A percentile compares a stretch with the other conserved stretches of the same genome.
Conservation (phyloP, 1,284 basidiomycete species). For the Coniferiporia weirii region DNA sequence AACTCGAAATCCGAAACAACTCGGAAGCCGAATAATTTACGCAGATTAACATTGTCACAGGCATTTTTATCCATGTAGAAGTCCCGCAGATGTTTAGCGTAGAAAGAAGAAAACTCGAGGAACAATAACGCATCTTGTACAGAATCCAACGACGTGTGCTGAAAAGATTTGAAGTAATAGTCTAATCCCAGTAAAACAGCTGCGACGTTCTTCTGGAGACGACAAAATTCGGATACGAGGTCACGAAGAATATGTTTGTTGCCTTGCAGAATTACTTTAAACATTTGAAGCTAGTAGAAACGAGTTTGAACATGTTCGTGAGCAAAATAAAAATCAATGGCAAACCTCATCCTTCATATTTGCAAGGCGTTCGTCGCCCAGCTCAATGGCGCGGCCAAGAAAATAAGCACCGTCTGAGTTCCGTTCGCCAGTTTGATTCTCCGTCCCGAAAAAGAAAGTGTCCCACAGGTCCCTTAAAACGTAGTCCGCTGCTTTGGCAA, state of each 20-base stretch:
- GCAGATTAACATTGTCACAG: neutral
- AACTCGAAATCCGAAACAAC: neutral
- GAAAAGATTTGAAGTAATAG: neutral
- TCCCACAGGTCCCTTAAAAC: slow-evolving; percentile 15
- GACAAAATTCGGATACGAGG: neutral
- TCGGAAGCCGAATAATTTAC: neutral
- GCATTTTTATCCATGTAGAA: neutral
- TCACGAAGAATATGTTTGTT: neutral
- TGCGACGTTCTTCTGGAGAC: neutral
- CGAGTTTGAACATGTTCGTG: neutral
- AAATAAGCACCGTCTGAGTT: neutral
- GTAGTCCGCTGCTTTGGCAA: slow-evolving; percentile 3
- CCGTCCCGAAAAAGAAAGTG: slow-evolving; percentile 10
- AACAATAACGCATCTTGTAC: neutral
- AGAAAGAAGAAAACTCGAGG: neutral
- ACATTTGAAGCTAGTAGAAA: slow-evolving; percentile 10
- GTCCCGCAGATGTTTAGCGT: neutral
- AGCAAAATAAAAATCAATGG: neutral
- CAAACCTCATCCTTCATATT: slow-evolving; percentile 12
- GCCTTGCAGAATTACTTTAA: slow-evolving; percentile 2
- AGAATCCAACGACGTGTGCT: neutral
- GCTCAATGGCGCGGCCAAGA: neutral
- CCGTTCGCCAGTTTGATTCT: neutral
- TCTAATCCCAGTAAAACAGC: neutral
- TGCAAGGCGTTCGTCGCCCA: neutral